Conservation (phyloP, 2,329 filamentous ascomycete species). For the Aspergillus sp. region DNA sequence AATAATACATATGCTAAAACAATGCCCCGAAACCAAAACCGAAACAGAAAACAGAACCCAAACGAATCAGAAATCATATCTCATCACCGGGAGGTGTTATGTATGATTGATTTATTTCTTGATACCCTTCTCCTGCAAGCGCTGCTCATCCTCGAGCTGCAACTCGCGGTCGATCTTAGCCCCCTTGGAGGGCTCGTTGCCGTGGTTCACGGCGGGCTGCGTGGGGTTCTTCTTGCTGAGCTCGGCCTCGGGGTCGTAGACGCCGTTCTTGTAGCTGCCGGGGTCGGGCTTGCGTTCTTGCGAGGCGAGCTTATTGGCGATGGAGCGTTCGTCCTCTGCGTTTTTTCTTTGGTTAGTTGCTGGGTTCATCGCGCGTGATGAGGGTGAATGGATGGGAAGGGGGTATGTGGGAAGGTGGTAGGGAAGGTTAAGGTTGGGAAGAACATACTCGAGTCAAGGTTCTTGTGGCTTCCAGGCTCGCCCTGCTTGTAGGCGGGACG, state of each 20-base stretch:
- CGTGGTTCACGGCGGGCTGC: slow-evolving; percentile 38
- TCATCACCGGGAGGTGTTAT: background rate
- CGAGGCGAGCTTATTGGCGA: slow-evolving; percentile 44
- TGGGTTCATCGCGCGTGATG: background rate
- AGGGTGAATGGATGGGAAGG: no score
- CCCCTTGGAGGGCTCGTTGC: slow-evolving; percentile 48
- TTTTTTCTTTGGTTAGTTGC: background rate
- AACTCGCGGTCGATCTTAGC: slow-evolving; percentile 49
- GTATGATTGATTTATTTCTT: slow-evolving; percentile 24
- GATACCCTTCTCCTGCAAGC: slow-evolving; percentile 45
- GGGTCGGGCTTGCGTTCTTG: slow-evolving; percentile 31
- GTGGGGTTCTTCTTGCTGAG: slow-evolving; percentile 44
- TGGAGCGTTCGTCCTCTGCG: slow-evolving; percentile 45
- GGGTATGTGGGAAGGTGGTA: background rate
- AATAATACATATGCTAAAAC: no score
- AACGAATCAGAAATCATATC: background rate
- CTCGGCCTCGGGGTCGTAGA: slow-evolving; percentile 35
- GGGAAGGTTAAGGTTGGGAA: background rate
- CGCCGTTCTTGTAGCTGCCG: slow-evolving; percentile 25
- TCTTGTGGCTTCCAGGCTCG: slow-evolving; percentile 65
- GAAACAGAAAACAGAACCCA: no score
- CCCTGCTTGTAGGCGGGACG: slow-evolving; percentile 70
- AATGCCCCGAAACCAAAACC: no score
- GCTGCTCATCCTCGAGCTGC: slow-evolving; percentile 44
- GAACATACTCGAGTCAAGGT: slow-evolving; percentile 67